Conservation (phyloP, 306 rosid genomes). For the Rubus parviflorus region DNA sequence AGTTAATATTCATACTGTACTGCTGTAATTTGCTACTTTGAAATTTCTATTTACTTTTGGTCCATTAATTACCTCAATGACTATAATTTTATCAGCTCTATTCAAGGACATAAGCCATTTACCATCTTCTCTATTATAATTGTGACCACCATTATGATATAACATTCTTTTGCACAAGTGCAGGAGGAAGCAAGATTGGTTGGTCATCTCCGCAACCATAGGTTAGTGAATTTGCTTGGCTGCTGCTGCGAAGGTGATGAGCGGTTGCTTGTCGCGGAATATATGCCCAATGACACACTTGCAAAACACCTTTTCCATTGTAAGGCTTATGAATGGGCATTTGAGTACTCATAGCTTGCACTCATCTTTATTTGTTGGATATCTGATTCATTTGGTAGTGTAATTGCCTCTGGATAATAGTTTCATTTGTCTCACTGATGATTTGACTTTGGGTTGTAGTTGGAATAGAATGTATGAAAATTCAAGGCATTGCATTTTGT, state of each 20-base stretch:
- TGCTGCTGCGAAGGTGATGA: slow-evolving; percentile 76
- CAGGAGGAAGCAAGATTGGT: slow-evolving; percentile 81
- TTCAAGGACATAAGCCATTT: neutral
- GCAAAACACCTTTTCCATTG: slow-evolving; percentile 81
- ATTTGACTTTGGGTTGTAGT: neutral
- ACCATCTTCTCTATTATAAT: neutral
- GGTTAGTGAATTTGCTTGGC: slow-evolving; percentile 72
- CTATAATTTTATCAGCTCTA: slow-evolving; percentile 1
- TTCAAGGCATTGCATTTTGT: neutral
- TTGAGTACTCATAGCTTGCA: neutral
- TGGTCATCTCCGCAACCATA: slow-evolving; percentile 78
- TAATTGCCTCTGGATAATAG: neutral
- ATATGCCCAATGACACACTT: slow-evolving; percentile 80
- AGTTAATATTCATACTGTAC: no score
- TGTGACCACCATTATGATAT: neutral
- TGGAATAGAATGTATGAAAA: neutral
- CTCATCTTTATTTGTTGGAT: neutral
- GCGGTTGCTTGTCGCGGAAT: slow-evolving; percentile 82
- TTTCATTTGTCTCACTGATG: neutral
- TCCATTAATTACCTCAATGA: neutral
- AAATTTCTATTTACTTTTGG: neutral
- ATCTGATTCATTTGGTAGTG: neutral
- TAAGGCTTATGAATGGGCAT: slow-evolving; percentile 30
- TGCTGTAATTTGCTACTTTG: neutral
- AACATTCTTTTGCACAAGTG: slow-evolving; percentile 18